These are phyloP conservation scores for Dioscorea alata DNA, from an alignment of 106 monocot genomes.

Conservation along the genomic window DNA sequence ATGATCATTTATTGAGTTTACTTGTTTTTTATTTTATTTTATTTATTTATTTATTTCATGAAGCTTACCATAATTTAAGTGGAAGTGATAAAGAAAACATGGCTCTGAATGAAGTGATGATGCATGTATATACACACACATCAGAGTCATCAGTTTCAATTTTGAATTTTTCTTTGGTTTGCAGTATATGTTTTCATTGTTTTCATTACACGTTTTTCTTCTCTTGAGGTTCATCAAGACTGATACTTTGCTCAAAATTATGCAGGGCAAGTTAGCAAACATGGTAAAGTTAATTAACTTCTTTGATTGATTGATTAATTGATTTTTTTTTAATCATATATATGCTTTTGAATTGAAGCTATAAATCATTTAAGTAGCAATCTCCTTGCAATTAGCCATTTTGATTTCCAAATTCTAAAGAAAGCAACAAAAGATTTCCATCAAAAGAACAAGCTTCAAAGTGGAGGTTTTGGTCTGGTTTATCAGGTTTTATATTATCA, in stretches of 20 bases:
- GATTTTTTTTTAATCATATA: background rate
- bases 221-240: conserved; percentile 27
- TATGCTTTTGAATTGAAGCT: background rate
- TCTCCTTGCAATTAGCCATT: conserved; percentile 31
- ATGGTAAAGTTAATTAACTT: background rate
- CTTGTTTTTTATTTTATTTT: no score
- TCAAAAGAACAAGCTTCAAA: conserved; percentile 36
- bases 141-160: conserved; percentile 1
- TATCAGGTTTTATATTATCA: conserved; percentile 23
- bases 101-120: no score
- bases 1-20: no score
- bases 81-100: no score
- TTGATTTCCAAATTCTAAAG: conserved; percentile 33
- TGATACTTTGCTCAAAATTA: conserved; percentile 8
- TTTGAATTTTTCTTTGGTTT: conserved; percentile 17
- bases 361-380: background rate
- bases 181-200: conserved; percentile 15
- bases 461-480: conserved; percentile 46
- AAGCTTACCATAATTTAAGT: no score
- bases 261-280: background rate
- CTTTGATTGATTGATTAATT: background rate
- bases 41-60: no score
- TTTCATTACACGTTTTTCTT: conserved; percentile 12
- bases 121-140: no score
- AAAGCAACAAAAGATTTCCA: conserved; percentile 43